Evolutionary conservation across 805 yeast species (phyloP).

Genomic region (Candida silvicultrix): DNA sequence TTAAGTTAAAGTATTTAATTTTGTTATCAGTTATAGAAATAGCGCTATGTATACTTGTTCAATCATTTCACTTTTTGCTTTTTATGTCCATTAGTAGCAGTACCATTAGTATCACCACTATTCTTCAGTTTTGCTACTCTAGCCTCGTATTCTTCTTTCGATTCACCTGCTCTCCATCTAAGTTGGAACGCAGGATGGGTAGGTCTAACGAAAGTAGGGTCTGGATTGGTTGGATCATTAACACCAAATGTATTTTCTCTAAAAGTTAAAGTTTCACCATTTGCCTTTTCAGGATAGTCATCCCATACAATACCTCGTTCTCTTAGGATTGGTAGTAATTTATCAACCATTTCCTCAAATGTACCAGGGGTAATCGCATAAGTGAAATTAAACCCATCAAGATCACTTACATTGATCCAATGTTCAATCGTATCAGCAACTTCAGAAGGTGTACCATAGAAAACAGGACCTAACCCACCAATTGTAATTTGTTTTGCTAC

Average conservation of each 20-base stretch:
- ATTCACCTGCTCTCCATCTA: slow-evolving; percentile 14
- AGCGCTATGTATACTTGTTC: too few species aligned
- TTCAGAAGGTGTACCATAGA: slow-evolving; percentile 27
- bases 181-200: slow-evolving; percentile 13
- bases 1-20: too few species aligned
- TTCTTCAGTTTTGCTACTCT: neutral
- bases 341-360: slow-evolving; percentile 32
- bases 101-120: neutral
- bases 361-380: slow-evolving; percentile 32
- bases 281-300: slow-evolving; percentile 27
- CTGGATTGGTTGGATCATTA: slow-evolving; percentile 7
- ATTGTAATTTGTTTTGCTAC: slow-evolving; percentile 23
- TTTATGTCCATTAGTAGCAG: neutral
- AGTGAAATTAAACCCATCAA: slow-evolving; percentile 37
- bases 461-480: slow-evolving; percentile 24
- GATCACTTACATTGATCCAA: slow-evolving; percentile 33
- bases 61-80: slow-evolving; percentile 1
- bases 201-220: slow-evolving; percentile 4
- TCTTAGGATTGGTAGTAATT: slow-evolving; percentile 29
- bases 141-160: slow-evolving; percentile 22
- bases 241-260: slow-evolving; percentile 28
- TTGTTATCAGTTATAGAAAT: too few species aligned
- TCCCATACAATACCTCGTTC: slow-evolving; percentile 27
- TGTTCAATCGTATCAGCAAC: slow-evolving; percentile 33
- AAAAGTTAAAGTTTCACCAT: slow-evolving; percentile 21